Base-by-base conservation (phyloP, 306 rosid species). In the Mimosa bimucronata region DNA sequence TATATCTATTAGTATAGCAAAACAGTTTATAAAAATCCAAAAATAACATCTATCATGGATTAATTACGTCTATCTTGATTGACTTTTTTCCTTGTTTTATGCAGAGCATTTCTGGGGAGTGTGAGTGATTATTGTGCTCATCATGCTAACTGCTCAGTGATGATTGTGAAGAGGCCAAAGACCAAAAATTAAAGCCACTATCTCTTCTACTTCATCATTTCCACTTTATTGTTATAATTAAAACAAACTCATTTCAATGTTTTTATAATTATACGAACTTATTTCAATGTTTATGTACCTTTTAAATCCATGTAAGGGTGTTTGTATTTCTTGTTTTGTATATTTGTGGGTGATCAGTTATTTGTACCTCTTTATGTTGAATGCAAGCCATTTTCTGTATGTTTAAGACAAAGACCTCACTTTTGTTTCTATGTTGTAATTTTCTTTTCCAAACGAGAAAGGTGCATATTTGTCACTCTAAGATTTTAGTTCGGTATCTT, bases 61-160 rank as follows among this genome's bases (percentile, higher is more conserved):
- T 55, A 21, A 3, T 55, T 55, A 9, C 14, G 5, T n/a, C 62
- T n/a, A 21, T 19, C 62, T 21, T 21, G 62, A 21, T 9, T 21
- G 62, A 55, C 13, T 21, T n/a, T 55, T 7, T 55, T 52, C 6
- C 19, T 50, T 5, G 6, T n/a, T 19, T 52, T 52, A 21, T 55
- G 90, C 93, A 86, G 93, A 71, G 87, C 88, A 4, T 70, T 86
- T 52, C 50, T 89, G 23, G 92, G 90, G 18, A 88, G 97, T 64
- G 93, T 88, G 18, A 91, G 93, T 71, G 97, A 89, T 84, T 86
- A 88, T 21, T 91, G 96, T 71, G 83, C 86, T 40, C 92, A 81
- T 72, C 89, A 85, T 64, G 97, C 90, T 69, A 82, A 67, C 44
- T 88, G 91, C 84, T 72, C 89, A 0, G 85, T 89, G 71, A 86